Base-by-base conservation (phyloP, 805 yeast species). In the Jamesozyma piceae region DNA sequence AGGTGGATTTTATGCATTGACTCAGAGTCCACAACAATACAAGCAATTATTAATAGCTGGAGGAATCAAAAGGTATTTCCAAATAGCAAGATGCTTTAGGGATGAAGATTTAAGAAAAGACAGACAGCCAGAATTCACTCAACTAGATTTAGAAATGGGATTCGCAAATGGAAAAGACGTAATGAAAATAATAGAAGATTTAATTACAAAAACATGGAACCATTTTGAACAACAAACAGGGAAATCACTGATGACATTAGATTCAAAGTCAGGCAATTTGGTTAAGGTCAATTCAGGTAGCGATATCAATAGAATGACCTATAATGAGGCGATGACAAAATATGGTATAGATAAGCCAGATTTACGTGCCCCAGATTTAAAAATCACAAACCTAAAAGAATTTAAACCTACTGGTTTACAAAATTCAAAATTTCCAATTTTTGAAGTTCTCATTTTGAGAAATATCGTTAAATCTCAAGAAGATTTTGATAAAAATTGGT, bases 1-100 rank as follows among this genome's bases (percentile, higher is more conserved):
- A 22, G 42, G 42, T 13, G 50, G 54, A 17, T 82, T 84, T 61
- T 92, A 90, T 60, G 97, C 98, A 0, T 68, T 92, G 24, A 97
- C 97, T 0, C 99, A 92, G 61, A 86, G 96, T 14, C 99, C 98
- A 0, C 99, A 92, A 59, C 98, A 92, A 58, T 92, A 90, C 58
- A 92, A 92, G 58, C 98, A 92, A 63, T 68, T 92, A 33, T 67
- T 92, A 28, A 92, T 92, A 88, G 95, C 97, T 1, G 81, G 95
- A 33, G 98, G 98, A 1, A 77, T 92, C 32, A 73, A 82, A 40
- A 72, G 77, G 38, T 92, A 92, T 62, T 92, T 77, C 62, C 98
- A 92, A 64, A 68, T 92, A 32, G 97, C 98, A 3, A 80, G 77
- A 55, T 92, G 99, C 60, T 92, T 92, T 60, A 72, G 99, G 50